Conservation (phyloP, 75 land plant genomes). For the Pseudotsuga menziesii region DNA sequence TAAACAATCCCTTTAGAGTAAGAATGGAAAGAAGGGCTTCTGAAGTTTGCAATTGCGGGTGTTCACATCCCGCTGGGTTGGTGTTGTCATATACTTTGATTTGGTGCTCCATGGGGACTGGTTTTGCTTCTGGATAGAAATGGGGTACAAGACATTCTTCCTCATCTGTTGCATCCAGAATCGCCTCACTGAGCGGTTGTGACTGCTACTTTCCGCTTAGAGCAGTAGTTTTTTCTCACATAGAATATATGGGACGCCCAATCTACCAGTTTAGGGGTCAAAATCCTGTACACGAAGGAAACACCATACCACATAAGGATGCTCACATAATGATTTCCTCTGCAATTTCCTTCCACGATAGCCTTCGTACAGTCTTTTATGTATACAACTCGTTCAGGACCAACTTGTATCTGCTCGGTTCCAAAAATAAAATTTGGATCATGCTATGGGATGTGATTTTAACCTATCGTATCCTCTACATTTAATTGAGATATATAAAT, state of each 20-base stretch:
- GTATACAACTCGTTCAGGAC: conserved; percentile 34
- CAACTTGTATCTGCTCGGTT: conserved; percentile 40
- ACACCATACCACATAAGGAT: conserved; percentile 49
- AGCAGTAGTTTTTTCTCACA: conserved; percentile 7
- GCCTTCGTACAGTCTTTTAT: conserved; percentile 45
- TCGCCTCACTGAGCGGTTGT: conserved; percentile 25
- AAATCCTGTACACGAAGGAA: conserved; percentile 26
- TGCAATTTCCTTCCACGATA: conserved; percentile 39
- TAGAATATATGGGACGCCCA: conserved; percentile 34
- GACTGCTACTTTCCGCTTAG: not conserved
- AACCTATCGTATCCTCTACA: too few species aligned
- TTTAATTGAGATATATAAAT: too few species aligned
- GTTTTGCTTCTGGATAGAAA: conserved; percentile 14
- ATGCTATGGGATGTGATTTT: too few species aligned
- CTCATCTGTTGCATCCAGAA: conserved; percentile 48
- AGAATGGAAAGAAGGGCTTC: too few species aligned
- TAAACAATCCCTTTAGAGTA: too few species aligned
- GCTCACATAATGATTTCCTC: conserved; percentile 46
- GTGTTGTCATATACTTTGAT: too few species aligned
- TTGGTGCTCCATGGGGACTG: too few species aligned
- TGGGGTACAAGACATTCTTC: conserved; percentile 42
- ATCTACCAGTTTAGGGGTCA: conserved; percentile 61
- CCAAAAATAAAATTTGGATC: too few species aligned
- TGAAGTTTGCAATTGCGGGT: too few species aligned
- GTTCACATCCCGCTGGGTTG: too few species aligned